Conservation (phyloP, 108 stramenopile genomes). For the Pelagomonas calceolata region DNA sequence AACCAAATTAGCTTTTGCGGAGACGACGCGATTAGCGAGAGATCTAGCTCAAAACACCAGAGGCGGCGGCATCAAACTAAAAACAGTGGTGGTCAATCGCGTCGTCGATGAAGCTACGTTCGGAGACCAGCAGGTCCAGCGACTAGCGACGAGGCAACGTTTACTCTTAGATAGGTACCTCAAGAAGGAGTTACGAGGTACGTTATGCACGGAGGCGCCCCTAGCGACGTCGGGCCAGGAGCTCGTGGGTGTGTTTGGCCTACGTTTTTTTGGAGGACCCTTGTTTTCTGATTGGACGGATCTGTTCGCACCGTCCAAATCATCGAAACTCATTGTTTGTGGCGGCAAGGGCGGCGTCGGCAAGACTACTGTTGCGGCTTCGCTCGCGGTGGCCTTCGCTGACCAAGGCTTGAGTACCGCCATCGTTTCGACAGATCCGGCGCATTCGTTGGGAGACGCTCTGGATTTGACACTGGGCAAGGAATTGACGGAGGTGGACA, state of each 20-base stretch:
- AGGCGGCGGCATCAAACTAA: conserved; percentile 15
- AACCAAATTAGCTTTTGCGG: conserved; percentile 27
- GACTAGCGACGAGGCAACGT: background rate
- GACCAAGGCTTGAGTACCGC: conserved; percentile 24
- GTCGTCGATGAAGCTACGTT: background rate
- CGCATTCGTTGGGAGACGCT: conserved; percentile 43
- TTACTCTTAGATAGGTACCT: background rate
- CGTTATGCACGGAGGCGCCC: background rate
- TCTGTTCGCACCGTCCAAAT: background rate
- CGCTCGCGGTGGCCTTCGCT: conserved; percentile 29
- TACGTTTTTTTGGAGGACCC: background rate
- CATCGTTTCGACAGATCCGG: conserved; percentile 41
- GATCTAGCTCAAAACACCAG: conserved; percentile 1
- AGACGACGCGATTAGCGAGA: conserved; percentile 22
- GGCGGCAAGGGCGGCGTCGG: conserved; percentile 47
- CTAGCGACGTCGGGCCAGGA: conserved; percentile 6
- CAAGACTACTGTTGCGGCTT: conserved; percentile 29
- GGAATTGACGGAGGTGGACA: background rate
- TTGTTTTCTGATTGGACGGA: background rate
- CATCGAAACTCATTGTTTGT: conserved; percentile 27
- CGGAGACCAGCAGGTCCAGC: background rate
- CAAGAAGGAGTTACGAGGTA: background rate
- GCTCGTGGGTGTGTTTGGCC: background rate
- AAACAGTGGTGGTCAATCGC: conserved; percentile 30
- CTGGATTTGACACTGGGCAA: conserved; percentile 20